Conservation (phyloP, 352 stramenopile species). For the Thraustotheca clavata region DNA sequence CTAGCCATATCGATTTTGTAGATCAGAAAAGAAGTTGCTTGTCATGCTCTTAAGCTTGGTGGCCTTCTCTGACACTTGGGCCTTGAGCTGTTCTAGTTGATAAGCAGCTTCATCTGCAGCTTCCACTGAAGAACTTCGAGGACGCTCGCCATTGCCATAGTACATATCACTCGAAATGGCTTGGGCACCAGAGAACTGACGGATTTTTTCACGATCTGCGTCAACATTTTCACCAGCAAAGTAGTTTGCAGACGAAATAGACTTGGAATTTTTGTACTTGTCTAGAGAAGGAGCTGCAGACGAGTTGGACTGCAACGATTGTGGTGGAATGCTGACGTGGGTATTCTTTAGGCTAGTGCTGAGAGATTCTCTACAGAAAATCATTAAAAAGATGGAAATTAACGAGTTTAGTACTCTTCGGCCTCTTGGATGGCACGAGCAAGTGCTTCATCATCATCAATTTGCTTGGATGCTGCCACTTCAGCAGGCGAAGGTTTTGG, state of each 20-base stretch:
- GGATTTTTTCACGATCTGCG: slow-evolving; percentile 52
- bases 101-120: slow-evolving; percentile 69
- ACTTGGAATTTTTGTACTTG: slow-evolving; percentile 91
- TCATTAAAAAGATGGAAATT: background rate
- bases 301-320: slow-evolving; percentile 20
- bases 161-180: slow-evolving; percentile 86
- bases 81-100: slow-evolving; percentile 80
- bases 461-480: slow-evolving; percentile 48
- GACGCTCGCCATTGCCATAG: slow-evolving; percentile 47
- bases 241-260: slow-evolving; percentile 86
- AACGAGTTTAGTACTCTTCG: slow-evolving; percentile 56
- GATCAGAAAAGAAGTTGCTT: slow-evolving; percentile 79
- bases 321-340: slow-evolving; percentile 24
- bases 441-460: slow-evolving; percentile 80
- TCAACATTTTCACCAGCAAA: slow-evolving; percentile 59
- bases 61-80: slow-evolving; percentile 70
- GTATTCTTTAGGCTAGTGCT: background rate
- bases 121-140: slow-evolving; percentile 53
- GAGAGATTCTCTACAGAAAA: slow-evolving; percentile 3
- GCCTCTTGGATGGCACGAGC: slow-evolving; percentile 69
- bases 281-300: slow-evolving; percentile 46
- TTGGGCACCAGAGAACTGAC: slow-evolving; percentile 66
- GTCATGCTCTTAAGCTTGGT: slow-evolving; percentile 84
- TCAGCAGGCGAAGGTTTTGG: slow-evolving; percentile 37
- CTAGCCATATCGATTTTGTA: slow-evolving; percentile 76